Percentiles rank a stretch among this genome's conserved stretches.
phyloP scores from a whole-genome alignment of 2,329 filamentous ascomycete species.

The Lachnellula occidentalis region DNA sequence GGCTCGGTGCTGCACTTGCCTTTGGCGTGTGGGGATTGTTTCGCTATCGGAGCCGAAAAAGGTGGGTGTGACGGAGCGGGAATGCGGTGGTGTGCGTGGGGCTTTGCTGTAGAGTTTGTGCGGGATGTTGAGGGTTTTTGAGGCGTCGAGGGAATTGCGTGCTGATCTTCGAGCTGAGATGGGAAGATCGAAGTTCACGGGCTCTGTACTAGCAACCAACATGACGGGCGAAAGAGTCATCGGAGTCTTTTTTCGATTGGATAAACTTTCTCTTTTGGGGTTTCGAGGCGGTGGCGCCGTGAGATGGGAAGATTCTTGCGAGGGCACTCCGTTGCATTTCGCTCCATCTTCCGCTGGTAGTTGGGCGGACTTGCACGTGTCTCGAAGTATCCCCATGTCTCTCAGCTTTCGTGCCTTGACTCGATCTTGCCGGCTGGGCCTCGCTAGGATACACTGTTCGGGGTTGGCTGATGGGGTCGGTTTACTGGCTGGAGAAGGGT shows the following conservation, averaged over 20 bases:
- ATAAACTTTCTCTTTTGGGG: neutral
- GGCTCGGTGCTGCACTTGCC: neutral
- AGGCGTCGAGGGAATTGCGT: neutral
- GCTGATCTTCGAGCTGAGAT: neutral
- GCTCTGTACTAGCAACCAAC: conserved; percentile 11
- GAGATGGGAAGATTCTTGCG: neutral
- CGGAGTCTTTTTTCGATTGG: neutral
- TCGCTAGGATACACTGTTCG: neutral
- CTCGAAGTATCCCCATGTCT: conserved; percentile 20
- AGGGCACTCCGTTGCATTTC: neutral
- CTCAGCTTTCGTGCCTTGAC: conserved; percentile 21
- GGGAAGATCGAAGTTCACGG: neutral
- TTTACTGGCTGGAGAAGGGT: neutral
- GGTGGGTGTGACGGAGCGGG: neutral
- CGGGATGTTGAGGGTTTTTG: neutral
- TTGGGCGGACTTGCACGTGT: neutral
- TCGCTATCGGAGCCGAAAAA: neutral
- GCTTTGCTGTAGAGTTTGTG: neutral
- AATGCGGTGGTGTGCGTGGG: conserved; percentile 1
- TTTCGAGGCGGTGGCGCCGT: neutral
- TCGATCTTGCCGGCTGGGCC: conserved; percentile 17
- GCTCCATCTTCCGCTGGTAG: neutral
- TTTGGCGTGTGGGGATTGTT: neutral
- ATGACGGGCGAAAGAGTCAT: conserved; percentile 10
- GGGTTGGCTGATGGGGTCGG: neutral